Conservation (phyloP, 108 stramenopile genomes). For the Ochromonas danica region DNA sequence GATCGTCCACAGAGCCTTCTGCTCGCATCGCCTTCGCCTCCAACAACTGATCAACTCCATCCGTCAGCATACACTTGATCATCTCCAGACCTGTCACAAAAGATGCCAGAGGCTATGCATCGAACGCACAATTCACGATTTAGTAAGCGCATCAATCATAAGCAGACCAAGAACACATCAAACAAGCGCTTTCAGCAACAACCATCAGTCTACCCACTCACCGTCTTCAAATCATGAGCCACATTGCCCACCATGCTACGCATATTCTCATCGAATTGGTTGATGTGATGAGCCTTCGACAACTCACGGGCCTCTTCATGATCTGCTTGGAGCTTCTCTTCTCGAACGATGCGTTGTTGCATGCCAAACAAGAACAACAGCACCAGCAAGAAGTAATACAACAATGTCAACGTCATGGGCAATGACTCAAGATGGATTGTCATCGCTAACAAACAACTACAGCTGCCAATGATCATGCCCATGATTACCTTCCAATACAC, state of each 20-base stretch:
- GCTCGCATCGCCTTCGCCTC: not conserved
- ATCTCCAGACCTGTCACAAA: conserved; percentile 11
- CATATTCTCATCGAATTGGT: not conserved
- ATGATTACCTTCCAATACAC: too few species aligned
- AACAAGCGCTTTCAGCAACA: too few species aligned
- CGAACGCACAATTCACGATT: not conserved
- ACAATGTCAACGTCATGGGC: not conserved
- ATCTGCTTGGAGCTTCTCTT: not conserved
- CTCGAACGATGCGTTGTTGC: not conserved
- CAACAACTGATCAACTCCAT: not conserved
- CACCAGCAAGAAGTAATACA: not conserved
- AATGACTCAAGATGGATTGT: not conserved
- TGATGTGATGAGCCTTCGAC: not conserved
- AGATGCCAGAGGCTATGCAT: too few species aligned
- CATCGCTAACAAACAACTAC: too few species aligned
- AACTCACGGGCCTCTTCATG: not conserved
- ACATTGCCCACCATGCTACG: not conserved
- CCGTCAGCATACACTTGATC: conserved; percentile 11
- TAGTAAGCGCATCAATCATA: conserved; percentile 5
- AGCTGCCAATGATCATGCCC: too few species aligned
- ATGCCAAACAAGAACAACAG: not conserved
- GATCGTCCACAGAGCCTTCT: not conserved
- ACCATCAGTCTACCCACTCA: too few species aligned
- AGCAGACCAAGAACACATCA: conserved; percentile 15
- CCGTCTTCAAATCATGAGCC: too few species aligned